Percentiles rank a stretch among this genome's conserved stretches.
Conservation (phyloP, 805 yeast species). For the Barnettozyma wickerhamii region DNA sequence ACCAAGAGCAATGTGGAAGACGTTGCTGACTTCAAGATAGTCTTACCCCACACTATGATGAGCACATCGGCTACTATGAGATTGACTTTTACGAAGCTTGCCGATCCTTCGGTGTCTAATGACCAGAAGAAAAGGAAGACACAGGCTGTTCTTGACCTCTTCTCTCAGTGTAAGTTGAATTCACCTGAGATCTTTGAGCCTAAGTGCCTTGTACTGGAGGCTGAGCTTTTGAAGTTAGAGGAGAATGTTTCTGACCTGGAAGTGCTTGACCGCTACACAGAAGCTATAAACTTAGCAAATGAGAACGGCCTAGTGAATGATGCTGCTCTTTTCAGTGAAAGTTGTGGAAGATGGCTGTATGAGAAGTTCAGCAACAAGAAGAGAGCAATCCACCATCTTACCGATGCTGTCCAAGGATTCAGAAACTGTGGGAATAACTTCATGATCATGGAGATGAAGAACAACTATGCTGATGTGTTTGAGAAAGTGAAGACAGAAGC, state of each 20-base stretch:
- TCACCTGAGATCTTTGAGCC: conserved; percentile 36
- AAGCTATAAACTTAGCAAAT: conserved; percentile 37
- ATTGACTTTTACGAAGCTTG: conserved; percentile 8
- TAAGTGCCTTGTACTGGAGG: conserved; percentile 33
- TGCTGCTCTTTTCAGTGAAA: conserved; percentile 35
- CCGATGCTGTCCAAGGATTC: conserved; percentile 30
- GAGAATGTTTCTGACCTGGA: conserved; percentile 31
- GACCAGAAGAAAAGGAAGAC: conserved; percentile 24
- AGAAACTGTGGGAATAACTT: no score
- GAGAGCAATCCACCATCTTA: conserved; percentile 34
- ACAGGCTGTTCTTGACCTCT: conserved; percentile 20
- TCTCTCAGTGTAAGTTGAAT: conserved; percentile 32
- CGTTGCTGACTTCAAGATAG: not conserved
- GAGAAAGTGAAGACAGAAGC: conserved; percentile 22
- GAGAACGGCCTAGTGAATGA: conserved; percentile 32
- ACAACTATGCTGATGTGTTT: conserved; percentile 28
- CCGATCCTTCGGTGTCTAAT: conserved; percentile 20
- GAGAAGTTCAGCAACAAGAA: conserved; percentile 19
- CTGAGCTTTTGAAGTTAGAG: conserved; percentile 26
- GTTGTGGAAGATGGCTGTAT: conserved; percentile 37
- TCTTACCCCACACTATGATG: conserved; percentile 12
- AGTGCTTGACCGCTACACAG: conserved; percentile 41
- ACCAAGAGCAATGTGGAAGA: conserved; percentile 1
- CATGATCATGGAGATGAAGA: conserved; percentile 24
- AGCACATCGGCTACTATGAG: not conserved